A percentile compares a stretch with the other conserved stretches of the same genome.
Evolutionary conservation across 139 green algal species (phyloP).

Genomic region (Coelastrella sp.): DNA sequence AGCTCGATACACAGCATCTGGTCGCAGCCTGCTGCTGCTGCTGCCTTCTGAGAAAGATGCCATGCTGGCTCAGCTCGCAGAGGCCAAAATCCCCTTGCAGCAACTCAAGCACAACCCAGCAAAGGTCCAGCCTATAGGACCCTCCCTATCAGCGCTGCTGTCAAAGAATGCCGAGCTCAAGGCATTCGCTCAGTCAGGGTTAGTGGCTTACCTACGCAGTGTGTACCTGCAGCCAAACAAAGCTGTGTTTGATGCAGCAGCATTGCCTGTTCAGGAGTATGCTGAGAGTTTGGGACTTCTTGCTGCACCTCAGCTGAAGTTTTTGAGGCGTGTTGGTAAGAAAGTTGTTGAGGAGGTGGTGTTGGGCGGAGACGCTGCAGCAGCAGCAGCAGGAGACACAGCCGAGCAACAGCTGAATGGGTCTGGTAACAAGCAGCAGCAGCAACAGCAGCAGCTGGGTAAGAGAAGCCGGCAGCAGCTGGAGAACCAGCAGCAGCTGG

Average conservation of each 20-base stretch:
- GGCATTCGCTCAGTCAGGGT: slow-evolving; percentile 85
- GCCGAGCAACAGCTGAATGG: slow-evolving; percentile 4
- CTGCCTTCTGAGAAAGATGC: slow-evolving; percentile 73
- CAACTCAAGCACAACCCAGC: slow-evolving; percentile 83
- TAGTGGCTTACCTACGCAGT: slow-evolving; percentile 90
- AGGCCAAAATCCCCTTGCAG: slow-evolving; percentile 87
- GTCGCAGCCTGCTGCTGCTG: slow-evolving; percentile 86
- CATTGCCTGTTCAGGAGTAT: slow-evolving; percentile 81
- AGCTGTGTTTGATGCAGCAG: slow-evolving; percentile 85
- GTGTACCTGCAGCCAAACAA: slow-evolving; percentile 90
- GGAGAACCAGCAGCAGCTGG: neutral
- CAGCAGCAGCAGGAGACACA: neutral
- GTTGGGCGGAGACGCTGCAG: slow-evolving; percentile 47
- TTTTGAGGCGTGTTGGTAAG: slow-evolving; percentile 66
- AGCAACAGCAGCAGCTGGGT: slow-evolving; percentile 9
- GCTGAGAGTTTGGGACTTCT: slow-evolving; percentile 85
- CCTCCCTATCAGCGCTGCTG: slow-evolving; percentile 85
- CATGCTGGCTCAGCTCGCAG: slow-evolving; percentile 76
- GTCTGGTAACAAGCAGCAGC: no score
- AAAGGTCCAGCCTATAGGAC: slow-evolving; percentile 79
- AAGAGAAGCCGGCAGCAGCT: neutral
- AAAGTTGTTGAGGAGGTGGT: slow-evolving; percentile 57
- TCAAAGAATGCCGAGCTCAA: slow-evolving; percentile 91
- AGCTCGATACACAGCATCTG: slow-evolving; percentile 66
- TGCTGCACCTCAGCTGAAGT: slow-evolving; percentile 85